Evolutionary conservation across 1,284 basidiomycete genomes (phyloP).

Genomic region (Ustilago loliicola): DNA sequence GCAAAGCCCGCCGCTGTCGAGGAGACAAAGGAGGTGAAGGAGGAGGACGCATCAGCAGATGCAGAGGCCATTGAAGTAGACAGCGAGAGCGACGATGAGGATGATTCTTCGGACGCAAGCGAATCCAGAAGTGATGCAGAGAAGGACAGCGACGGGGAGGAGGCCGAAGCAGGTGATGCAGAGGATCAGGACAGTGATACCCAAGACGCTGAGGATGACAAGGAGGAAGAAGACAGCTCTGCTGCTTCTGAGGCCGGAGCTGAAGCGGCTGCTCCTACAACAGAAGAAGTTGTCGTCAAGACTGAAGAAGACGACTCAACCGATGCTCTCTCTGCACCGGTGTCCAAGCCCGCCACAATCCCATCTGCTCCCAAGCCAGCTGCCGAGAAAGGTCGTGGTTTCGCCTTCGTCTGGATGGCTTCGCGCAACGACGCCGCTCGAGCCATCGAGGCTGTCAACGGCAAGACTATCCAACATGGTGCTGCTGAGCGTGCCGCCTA

Average conservation of each 20-base stretch:
- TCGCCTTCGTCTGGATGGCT: conserved; percentile 96
- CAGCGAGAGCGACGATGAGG: conserved; percentile 17
- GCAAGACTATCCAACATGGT: conserved; percentile 79
- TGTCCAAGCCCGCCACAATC: conserved; percentile 9
- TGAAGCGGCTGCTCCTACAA: conserved; percentile 76
- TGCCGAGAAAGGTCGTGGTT: conserved; percentile 78
- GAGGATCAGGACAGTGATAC: conserved; percentile 38
- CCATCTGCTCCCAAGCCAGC: conserved; percentile 75
- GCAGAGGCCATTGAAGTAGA: conserved; percentile 30
- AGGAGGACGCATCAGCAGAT: conserved; percentile 40
- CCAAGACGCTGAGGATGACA: conserved; percentile 22
- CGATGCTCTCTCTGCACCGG: background rate
- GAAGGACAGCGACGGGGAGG: conserved; percentile 72
- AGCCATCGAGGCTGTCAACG: conserved; percentile 87
- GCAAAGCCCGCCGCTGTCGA: conserved; percentile 53
- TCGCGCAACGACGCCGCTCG: conserved; percentile 86
- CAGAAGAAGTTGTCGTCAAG: conserved; percentile 74
- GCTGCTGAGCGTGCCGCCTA: conserved; percentile 78
- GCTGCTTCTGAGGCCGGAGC: conserved; percentile 1
- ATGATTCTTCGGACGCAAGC: conserved; percentile 7
- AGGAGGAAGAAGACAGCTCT: conserved; percentile 66
- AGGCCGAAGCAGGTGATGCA: conserved; percentile 72
- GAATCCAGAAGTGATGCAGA: conserved; percentile 37
- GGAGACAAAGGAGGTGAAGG: conserved; percentile 29
- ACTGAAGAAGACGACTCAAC: conserved; percentile 42